A percentile compares a stretch with the other conserved stretches of the same genome.
These are phyloP conservation scores for Calocybe gangraenosa DNA, from an alignment of 768 basidiomycete species.

Conservation along the genomic window DNA sequence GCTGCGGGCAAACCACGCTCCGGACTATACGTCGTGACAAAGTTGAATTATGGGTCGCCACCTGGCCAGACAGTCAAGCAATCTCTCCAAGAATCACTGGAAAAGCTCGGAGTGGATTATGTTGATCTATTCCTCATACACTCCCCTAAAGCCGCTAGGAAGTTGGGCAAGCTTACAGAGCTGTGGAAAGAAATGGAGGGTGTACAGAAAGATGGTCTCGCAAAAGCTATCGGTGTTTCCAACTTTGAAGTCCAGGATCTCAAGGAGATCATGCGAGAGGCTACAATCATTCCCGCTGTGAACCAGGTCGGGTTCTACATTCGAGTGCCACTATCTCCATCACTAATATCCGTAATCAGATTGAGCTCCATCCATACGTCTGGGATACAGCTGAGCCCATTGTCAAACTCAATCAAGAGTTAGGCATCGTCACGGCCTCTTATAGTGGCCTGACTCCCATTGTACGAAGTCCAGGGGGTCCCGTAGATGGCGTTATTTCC, in stretches of 20 bases:
- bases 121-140: conserved; percentile 70
- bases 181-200: conserved; percentile 63
- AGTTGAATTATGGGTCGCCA: conserved; percentile 35
- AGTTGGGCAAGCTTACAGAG: conserved; percentile 40
- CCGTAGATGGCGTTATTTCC: conserved; percentile 53
- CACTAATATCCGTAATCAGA: conserved; percentile 30
- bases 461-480: conserved; percentile 43
- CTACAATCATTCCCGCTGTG: conserved; percentile 55
- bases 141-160: conserved; percentile 28
- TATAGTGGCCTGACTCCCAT: conserved; percentile 57
- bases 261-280: conserved; percentile 44
- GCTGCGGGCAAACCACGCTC: conserved; percentile 47
- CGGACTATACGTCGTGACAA: conserved; percentile 61
- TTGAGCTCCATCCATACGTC: conserved; percentile 69
- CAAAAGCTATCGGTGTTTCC: conserved; percentile 64
- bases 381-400: conserved; percentile 55
- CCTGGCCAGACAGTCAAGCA: conserved; percentile 43
- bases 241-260: conserved; percentile 60
- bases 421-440: conserved; percentile 62
- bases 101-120: conserved; percentile 45
- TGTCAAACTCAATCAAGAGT: conserved; percentile 47
- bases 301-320: conserved; percentile 53
- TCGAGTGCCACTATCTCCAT: background rate
- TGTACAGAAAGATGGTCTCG: conserved; percentile 39
- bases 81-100: conserved; percentile 48